Base-by-base conservation (phyloP, 2,329 filamentous ascomycete species). In the Ophiosphaerella korrae region DNA sequence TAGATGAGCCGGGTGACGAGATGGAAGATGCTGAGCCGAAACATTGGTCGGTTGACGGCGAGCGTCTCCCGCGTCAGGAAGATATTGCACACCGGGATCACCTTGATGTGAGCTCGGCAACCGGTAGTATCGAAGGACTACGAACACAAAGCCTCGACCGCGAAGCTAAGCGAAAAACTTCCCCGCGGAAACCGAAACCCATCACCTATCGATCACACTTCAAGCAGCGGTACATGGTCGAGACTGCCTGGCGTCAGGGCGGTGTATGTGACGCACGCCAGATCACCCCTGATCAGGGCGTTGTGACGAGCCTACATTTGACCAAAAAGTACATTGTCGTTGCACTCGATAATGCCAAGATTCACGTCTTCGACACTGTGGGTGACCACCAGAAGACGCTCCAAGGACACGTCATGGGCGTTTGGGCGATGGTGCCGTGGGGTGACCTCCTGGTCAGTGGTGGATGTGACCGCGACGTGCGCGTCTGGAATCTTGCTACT, bases 361-460 rank as follows among this genome's bases (percentile, higher is more conserved):
- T 99, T 39, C 94, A 99, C 74, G 92, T 99, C 23, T 99, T 97
- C 70, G 90, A 97, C 72, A 92, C 91, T 0, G 86, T 94, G 60
- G 94, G 94, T 31, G 87, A 92, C 62, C 86, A 91, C 58, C 87
- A 96, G 64, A 90, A 92, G 71, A 96, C 91, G 2, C 78, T 99
- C 24, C 88, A 94, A 68, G 94, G 94, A 9, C 94, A 99, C 77
- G 90, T 97, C 38, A 99, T 99, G 94, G 94, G 94, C 35, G 94
- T 99, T 16, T 99, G 94, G 94, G 94, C 94, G 42, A 97, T 99
- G 93, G 92, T 99, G 21, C 94, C 94, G 6, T 97, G 92, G 90
- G 93, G 90, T 52, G 93, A 99, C 72, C 88, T 90, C 45, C 82
- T 99, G 54, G 94, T 99, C 53, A 97, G 92, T 65, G 94, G 94